Evolutionary conservation across 495 filamentous ascomycete genomes (phyloP).

Genomic region (Hypoxylon crocopeplum): DNA sequence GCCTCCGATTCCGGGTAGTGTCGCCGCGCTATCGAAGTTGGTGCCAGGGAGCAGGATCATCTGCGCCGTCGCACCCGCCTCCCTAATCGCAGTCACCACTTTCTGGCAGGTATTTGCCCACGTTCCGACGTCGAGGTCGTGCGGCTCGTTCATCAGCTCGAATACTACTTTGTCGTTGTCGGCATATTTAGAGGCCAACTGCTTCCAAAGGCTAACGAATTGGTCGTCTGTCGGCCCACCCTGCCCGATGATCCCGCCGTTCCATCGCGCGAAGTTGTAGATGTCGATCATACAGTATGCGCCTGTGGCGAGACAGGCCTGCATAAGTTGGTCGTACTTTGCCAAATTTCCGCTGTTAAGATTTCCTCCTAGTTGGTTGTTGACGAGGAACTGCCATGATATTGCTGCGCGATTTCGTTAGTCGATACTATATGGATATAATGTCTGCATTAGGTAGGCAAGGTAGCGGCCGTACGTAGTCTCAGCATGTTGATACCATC

Average conservation of each 20-base stretch:
- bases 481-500: slow-evolving; percentile 60
- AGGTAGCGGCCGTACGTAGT: slow-evolving; percentile 48
- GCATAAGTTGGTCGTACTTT: slow-evolving; percentile 63
- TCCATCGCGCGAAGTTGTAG: slow-evolving; percentile 63
- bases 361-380: slow-evolving; percentile 49
- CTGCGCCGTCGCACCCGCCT: slow-evolving; percentile 63
- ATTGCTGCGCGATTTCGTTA: slow-evolving; percentile 43
- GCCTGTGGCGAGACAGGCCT: slow-evolving; percentile 63
- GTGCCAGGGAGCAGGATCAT: slow-evolving; percentile 58
- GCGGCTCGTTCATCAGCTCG: slow-evolving; percentile 71
- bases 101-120: slow-evolving; percentile 64
- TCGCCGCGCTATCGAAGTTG: slow-evolving; percentile 56
- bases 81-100: slow-evolving; percentile 64
- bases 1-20: slow-evolving; percentile 51
- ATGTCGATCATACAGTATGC: slow-evolving; percentile 65
- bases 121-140: slow-evolving; percentile 52
- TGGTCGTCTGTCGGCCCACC: slow-evolving; percentile 62
- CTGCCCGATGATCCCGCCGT: slow-evolving; percentile 65
- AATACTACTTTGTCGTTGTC: slow-evolving; percentile 57
- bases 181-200: slow-evolving; percentile 63
- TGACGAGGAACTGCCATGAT: slow-evolving; percentile 61
- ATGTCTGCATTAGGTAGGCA: background rate
- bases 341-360: slow-evolving; percentile 54
- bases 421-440: background rate
- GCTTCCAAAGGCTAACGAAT: slow-evolving; percentile 62